Base-by-base conservation (phyloP, 768 basidiomycete genomes). In the Tylopilus subfusipes region DNA sequence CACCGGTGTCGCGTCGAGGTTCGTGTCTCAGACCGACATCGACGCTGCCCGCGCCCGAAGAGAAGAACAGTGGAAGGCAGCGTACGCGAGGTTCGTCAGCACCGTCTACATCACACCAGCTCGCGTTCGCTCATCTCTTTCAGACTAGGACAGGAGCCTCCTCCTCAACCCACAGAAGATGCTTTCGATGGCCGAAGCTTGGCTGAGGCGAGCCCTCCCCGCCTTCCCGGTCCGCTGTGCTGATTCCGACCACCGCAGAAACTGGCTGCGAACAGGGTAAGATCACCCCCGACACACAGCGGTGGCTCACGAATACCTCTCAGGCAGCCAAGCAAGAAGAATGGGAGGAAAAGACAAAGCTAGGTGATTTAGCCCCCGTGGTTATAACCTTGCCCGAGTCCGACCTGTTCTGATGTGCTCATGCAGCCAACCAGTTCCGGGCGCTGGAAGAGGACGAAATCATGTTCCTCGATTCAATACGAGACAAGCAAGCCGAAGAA, bases 371-470 rank as follows among this genome's bases (percentile, higher is more conserved):
- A 24, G 65, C 55, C n/a, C 18, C 25, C 38, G 22, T 43, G 24
- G 36, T 42, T 22, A 43, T 40, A 29, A n/a, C 42, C 45, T 45
- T 34, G 48, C 49, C 52, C 39, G 38, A 57, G 48, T 51, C 52
- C 39, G 38, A 57, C 61, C 42, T 44, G 25, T 40, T 27, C 54
- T 59, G 29, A 55, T 33, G 36, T 24, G 45, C 50, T 39, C 47
- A 45, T 51, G 29, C 68, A 89, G 90, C 90, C 50, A 93, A 92
- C 66, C 91, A 93, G 65, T 93, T 93, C 63, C 86, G 91, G 52
- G 88, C 91, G 5, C 74, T 93, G 34, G 91, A 93, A 65, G 91
- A 93, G 68, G 91, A 93, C 72, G 91, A 93, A 65, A 86, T 93
- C 58, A 84, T 88, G 78, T 93, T 93, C 65, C 80, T 93, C 29